A percentile compares a stretch with the other conserved stretches of the same genome.
These are phyloP conservation scores for Irpex rosettiformis DNA, from an alignment of 1,284 basidiomycete species.

Conservation along the genomic window DNA sequence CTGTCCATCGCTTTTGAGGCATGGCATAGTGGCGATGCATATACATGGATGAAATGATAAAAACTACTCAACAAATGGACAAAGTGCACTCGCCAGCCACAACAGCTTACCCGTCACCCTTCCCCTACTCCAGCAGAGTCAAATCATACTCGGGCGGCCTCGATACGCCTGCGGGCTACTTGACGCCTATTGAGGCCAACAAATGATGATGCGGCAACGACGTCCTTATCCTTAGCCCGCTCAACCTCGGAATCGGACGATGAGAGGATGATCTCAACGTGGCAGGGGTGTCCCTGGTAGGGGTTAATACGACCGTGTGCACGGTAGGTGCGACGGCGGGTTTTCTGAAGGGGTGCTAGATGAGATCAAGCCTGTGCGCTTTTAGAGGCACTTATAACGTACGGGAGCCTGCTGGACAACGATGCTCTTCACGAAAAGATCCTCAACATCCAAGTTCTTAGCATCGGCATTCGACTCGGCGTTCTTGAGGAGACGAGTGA, in stretches of 20 bases:
- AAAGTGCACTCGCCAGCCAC: conserved; percentile 3
- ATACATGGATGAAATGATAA: conserved; percentile 24
- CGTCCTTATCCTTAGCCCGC: conserved; percentile 82
- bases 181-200: conserved; percentile 77
- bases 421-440: conserved; percentile 95
- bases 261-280: conserved; percentile 92
- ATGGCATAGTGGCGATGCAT: conserved; percentile 29
- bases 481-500: conserved; percentile 95
- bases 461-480: conserved; percentile 99
- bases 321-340: conserved; percentile 98
- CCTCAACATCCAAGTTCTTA: conserved; percentile 93
- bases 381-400: conserved; percentile 30
- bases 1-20: conserved; percentile 17
- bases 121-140: neutral
- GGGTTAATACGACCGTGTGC: conserved; percentile 95
- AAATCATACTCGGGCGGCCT: conserved; percentile 54
- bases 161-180: conserved; percentile 78
- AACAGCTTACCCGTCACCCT: conserved; percentile 1
- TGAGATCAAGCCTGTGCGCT: conserved; percentile 3
- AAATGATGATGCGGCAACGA: conserved; percentile 44
- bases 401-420: conserved; percentile 98
- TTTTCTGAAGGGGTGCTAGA: conserved; percentile 65
- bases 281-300: conserved; percentile 90
- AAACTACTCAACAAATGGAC: conserved; percentile 11
- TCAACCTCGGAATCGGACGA: conserved; percentile 81